phyloP scores from a whole-genome alignment of 345 rosid genomes.

The Psidium guajava region DNA sequence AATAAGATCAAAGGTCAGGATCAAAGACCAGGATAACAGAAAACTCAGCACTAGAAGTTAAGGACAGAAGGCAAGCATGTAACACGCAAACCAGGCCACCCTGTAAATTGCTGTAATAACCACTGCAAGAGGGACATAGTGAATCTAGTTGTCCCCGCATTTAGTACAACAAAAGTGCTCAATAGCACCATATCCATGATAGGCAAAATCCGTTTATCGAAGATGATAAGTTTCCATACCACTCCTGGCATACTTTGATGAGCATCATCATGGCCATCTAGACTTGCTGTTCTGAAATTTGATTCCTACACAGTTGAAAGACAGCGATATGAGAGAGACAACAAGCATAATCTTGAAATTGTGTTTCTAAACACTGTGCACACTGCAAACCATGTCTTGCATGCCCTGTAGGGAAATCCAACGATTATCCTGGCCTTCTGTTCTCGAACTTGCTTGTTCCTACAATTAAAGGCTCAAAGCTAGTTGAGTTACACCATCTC shows the following conservation, averaged over 20 bases:
- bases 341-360: background rate
- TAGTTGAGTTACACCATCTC: background rate
- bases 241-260: conserved; percentile 19
- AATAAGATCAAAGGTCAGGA: background rate
- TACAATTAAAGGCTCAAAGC: conserved; percentile 1
- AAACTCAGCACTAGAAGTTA: background rate
- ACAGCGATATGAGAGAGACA: background rate
- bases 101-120: conserved; percentile 32
- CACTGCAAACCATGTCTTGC: conserved; percentile 15
- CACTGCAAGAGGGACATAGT: conserved; percentile 7
- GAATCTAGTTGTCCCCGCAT: conserved; percentile 8
- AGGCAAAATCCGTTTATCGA: background rate
- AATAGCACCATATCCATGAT: background rate
- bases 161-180: conserved; percentile 9
- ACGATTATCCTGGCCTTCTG: conserved; percentile 20
- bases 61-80: background rate
- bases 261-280: conserved; percentile 20
- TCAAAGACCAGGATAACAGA: background rate
- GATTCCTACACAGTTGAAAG: conserved; percentile 15
- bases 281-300: conserved; percentile 32
- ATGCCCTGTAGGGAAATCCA: conserved; percentile 35
- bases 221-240: conserved; percentile 12
- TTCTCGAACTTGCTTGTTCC: conserved; percentile 39
- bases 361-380: background rate
- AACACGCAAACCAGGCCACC: conserved; percentile 20